Evolutionary conservation across 352 stramenopile species (phyloP), one percentile per base, ranked within the genome.

Genomic region (Phytophthora nicotianae): DNA sequence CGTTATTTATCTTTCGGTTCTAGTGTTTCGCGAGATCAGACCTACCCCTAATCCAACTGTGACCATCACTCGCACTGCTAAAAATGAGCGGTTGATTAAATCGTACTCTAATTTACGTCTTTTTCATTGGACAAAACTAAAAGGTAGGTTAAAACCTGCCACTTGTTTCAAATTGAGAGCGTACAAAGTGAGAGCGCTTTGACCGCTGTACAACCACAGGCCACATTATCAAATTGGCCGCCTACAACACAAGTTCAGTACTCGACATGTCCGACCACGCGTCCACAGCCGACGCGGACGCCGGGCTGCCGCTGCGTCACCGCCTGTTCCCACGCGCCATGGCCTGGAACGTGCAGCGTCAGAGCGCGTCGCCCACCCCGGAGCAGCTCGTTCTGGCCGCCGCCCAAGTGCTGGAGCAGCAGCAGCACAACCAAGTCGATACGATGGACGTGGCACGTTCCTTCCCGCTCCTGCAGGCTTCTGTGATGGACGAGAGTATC

Each of bases 311-410:
- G 42, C 61, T 88, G 62, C 76, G 74, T 50, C 79, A 88, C 55
- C 79, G 79, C 8, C 58, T 88, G 40, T 88, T 88, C 64, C 79
- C 79, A 13, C 74, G 79, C 17, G 79, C 76, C 37, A 88, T 88
- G 79, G 79, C 76, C 40, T 88, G 76, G 76, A 75, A 75, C 47
- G 65, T 79, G 13, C 62, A 61, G 20, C 68, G 65, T n/a, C 75
- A 81, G 16, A 71, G 42, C 50, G 56, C 54, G 26, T 21, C 60
- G 16, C 45, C 62, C 16, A 42, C 37, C 8, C 17, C 54, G 2
- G 62, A 70, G 20, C 33, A 70, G 24, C 43, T 62, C 37, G 37
- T 59, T 6, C 2, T 58, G 50, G 51, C 40, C 11, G 58, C 59
- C 33, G 50, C 53, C 9, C 48, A 56, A 8, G 61, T 51, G 35